Evolutionary conservation across 306 rosid species (phyloP), one percentile per base, ranked within the genome.

Genomic region (Medicago lupulina): DNA sequence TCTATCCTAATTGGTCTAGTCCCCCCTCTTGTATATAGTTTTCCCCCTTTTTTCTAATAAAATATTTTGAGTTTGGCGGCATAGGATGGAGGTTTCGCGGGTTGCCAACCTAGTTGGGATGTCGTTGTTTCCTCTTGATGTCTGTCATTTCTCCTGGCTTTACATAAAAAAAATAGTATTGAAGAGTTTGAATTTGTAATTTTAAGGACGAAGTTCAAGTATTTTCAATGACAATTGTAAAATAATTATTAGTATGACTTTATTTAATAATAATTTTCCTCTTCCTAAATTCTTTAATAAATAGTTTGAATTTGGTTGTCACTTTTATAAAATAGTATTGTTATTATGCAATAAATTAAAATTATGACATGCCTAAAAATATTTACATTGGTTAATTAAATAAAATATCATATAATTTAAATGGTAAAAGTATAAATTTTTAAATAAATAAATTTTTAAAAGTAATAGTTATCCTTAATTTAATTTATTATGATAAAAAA

Each of bases 391-490:
- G 10, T 44, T 23, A 44, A 21, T 44, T 23, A 23, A 23, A 23
- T 61, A 11, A 8, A 38, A 12, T 25, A 21, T 9, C 6, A 71
- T 49, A 34, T 19, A 68, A 57, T n/a, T 11, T 39, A 38, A 62
- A 17, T 18, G 60, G 15, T 12, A 68, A 28, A 43, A 7, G 18
- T 17, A 36, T 12, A 38, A 19, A 19, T 14, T 3, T 13, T 39
- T 7, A 53, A 63, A n/a, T 64, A 39, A 62, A 61, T 71, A 13
- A 71, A 62, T 71, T 39, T 11, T 16, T 12, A 50, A 61, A 70
- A 50, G 34, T 61, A 49, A 62, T 19, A 18, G 17, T 18, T 69
- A 31, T 64, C 13, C 38, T 34, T 34, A 63, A 11, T 57, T 57
- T 57, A 4, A 21, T 57, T 9, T 57, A 57, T 57, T 11, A 7